Evolutionary conservation across 1,284 basidiomycete genomes (phyloP), one percentile per base, ranked within the genome.

Genomic region (Ceratobasidium sp.): DNA sequence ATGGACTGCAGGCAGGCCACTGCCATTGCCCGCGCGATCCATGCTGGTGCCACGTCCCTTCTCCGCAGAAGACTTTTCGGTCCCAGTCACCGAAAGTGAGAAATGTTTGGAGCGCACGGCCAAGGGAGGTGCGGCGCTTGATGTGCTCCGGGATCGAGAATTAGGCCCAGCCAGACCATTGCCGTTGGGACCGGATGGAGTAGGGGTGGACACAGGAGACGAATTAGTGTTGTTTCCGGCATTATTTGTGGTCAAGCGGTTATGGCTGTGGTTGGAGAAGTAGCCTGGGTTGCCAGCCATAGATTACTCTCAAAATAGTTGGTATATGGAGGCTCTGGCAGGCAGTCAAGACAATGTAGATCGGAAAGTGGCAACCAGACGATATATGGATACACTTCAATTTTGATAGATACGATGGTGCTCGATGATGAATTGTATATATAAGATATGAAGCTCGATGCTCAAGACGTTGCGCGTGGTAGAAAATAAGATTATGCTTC

Each of bases 251-350:
- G 84, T 81, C 74, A 89, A 87, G 74, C 87, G 85, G 69, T 87
- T 85, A 74, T 87, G 84, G 53, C 89, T 88, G 75, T 89, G 87
- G 79, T 90, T 91, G 47, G 88, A 89, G 79, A 90, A 90, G 81
- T 90, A 91, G 16, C 59, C 49, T 21, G 59, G 59, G 59, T 62
- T 62, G 30, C 59, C 59, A 52, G 59, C 59, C 59, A 62, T 62
- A 41, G 16, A 41, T n/a, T 52, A 9, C 13, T 14, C 30, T 41
- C 47, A 41, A 49, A 62, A 47, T 30, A 33, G 41, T 19, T 36
- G 47, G 49, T 49, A 62, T 33, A 47, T 5, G 33, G 11, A 36
- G 33, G 33, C 33, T 16, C 59, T 25, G 27, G 5, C 2, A 14
- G 33, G 16, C 13, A 2, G 29, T 6, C n/a, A n/a, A 27, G 56